Evolutionary conservation across 1,284 basidiomycete genomes (phyloP).

Genomic region (Bondarzewia mesenterica): DNA sequence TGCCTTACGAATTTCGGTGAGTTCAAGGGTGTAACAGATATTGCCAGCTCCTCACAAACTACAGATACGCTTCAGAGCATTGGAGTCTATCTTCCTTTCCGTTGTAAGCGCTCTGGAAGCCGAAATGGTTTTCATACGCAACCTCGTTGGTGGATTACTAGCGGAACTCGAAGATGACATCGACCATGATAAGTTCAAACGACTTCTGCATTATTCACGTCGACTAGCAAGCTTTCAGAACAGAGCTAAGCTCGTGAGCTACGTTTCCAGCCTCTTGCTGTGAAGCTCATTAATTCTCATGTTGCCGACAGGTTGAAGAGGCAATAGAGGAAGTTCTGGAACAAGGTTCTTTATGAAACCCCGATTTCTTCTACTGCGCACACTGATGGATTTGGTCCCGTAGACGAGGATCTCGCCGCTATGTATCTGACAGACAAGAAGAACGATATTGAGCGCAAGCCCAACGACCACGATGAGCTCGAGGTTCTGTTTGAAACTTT

Average conservation of each 20-base stretch:
- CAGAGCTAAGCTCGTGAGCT: conserved; percentile 66
- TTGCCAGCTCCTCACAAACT: conserved; percentile 13
- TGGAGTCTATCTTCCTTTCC: conserved; percentile 86
- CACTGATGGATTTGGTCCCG: conserved; percentile 1
- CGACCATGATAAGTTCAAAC: conserved; percentile 86
- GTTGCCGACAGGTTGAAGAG: conserved; percentile 65
- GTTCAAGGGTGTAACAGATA: conserved; percentile 14
- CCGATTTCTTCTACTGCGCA: neutral
- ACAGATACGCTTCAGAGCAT: conserved; percentile 46
- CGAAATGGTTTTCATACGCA: conserved; percentile 86
- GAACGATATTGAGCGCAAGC: conserved; percentile 42
- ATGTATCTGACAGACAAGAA: conserved; percentile 88
- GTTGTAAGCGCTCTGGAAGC: conserved; percentile 87
- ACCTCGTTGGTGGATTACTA: conserved; percentile 81
- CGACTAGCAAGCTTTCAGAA: conserved; percentile 83
- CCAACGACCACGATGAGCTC: conserved; percentile 86
- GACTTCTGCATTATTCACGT: conserved; percentile 84
- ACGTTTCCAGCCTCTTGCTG: neutral
- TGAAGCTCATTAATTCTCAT: conserved; percentile 4
- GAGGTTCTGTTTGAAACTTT: conserved; percentile 92
- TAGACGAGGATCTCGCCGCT: conserved; percentile 87
- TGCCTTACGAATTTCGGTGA: conserved; percentile 88
- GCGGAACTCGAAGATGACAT: conserved; percentile 91
- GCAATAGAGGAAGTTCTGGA: conserved; percentile 85
- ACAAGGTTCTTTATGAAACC: conserved; percentile 52